Evolutionary conservation across 108 stramenopile species (phyloP).

Genomic region (Ochromonas danica): DNA sequence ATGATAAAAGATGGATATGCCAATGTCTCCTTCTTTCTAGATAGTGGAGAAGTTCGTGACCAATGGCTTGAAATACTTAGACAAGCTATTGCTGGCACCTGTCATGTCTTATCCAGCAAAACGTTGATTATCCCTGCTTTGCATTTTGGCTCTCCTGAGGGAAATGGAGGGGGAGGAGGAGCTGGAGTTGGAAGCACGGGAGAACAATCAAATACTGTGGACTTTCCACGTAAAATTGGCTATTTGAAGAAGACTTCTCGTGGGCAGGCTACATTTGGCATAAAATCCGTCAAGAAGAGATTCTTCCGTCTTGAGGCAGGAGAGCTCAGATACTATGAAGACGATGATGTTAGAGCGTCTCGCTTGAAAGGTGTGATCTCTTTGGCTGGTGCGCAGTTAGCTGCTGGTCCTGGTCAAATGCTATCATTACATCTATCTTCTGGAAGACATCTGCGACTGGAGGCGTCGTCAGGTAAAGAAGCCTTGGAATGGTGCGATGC

Average conservation of each 20-base stretch:
- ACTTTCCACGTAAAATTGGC: neutral
- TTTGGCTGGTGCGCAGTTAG: constrained; percentile 2
- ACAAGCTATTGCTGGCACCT: constrained; percentile 1
- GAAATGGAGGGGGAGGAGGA: neutral
- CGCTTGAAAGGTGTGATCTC: neutral
- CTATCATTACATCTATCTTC: too few species aligned
- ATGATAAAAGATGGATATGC: constrained; percentile 11
- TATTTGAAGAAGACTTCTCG: constrained; percentile 7
- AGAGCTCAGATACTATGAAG: constrained; percentile 21
- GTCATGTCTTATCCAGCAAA: neutral
- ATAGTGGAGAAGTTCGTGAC: neutral
- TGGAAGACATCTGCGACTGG: neutral
- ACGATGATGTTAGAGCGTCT: neutral
- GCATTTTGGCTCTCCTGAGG: neutral
- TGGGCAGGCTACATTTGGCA: neutral
- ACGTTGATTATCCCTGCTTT: neutral
- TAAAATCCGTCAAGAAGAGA: neutral
- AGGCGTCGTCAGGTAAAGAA: neutral
- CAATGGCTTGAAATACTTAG: neutral
- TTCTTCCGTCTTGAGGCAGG: neutral
- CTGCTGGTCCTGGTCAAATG: too few species aligned
- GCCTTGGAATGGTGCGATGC: constrained; percentile 1
- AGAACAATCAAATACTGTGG: too few species aligned
- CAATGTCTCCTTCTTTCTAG: neutral
- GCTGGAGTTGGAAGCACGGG: too few species aligned